These are phyloP conservation scores for Coniferiporia sulphurascens DNA, from an alignment of 1,284 basidiomycete genomes.

Conservation along the genomic window DNA sequence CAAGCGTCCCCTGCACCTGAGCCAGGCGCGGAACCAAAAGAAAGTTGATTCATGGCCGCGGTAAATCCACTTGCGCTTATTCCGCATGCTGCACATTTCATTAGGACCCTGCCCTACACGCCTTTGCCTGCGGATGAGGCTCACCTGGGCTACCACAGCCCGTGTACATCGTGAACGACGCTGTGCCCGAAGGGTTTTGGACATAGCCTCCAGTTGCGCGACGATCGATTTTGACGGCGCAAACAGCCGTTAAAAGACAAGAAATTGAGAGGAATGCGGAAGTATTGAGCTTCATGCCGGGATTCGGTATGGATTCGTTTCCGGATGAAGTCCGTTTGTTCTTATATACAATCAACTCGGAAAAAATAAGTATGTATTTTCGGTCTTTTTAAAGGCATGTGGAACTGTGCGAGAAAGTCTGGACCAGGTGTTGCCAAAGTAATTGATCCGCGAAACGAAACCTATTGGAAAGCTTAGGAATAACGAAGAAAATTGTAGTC, in stretches of 20 bases:
- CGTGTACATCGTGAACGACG: constrained; percentile 53
- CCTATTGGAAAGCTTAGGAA: too few relatives aligned
- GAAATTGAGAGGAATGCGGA: constrained; percentile 2
- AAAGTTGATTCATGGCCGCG: constrained; percentile 51
- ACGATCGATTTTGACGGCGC: constrained; percentile 2
- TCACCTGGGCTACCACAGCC: constrained; percentile 45
- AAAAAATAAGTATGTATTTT: neutral
- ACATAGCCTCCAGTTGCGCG: constrained; percentile 46
- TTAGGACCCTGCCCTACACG: neutral
- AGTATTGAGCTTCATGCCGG: neutral
- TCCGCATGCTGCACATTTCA: constrained; percentile 42
- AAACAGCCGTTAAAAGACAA: neutral
- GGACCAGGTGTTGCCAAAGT: neutral
- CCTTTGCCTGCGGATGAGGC: neutral
- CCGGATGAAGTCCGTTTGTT: neutral
- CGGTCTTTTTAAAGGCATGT: neutral
- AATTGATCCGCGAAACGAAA: too few relatives aligned
- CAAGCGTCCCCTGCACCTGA: constrained; percentile 54
- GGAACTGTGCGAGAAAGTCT: neutral
- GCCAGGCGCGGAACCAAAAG: constrained; percentile 48
- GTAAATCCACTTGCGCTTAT: constrained; percentile 44
- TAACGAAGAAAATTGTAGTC: too few relatives aligned
- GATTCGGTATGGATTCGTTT: neutral
- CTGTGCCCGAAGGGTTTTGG: constrained; percentile 43
- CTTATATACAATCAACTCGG: neutral